Base-by-base conservation (phyloP, 2,329 filamentous ascomycete genomes). In the Fusarium nodosum region DNA sequence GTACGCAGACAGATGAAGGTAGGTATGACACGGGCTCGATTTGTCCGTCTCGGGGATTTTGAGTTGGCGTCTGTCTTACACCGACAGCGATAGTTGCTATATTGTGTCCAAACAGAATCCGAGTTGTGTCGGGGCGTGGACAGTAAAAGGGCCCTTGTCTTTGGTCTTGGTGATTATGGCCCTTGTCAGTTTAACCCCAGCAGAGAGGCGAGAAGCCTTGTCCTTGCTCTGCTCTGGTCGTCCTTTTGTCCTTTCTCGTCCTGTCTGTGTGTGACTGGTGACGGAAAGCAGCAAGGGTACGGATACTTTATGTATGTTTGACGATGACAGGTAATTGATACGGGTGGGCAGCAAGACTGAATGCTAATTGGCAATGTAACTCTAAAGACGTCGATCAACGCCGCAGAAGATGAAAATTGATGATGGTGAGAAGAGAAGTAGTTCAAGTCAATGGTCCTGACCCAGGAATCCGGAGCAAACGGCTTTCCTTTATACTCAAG, bases 401-500 rank as follows among this genome's bases (percentile, higher is more conserved):
- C 42, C 30, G 60, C 57, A 56, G 28, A 56, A 63, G 30, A 39
- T 38, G 18, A 47, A 52, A 39, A 34, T 22, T 42, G 42, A 54
- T 26, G 33, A 33, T 22, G 46, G 44, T 56, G 55, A 30, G 47
- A 38, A 46, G 56, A 39, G 54, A 57, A 54, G 57, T 50, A 58
- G 54, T 53, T 24, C 34, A 63, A 63, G 56, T 44, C 34, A 51
- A 53, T 38, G 62, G 36, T 56, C 20, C 38, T 57, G 61, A 64
- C 62, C 69, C 72, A 74, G 62, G 59, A 72, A 55, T 60, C 61
- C 55, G 72, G 72, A 71, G 69, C 56, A 66, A 72, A 73, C 72
- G 72, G 68, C 72, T 74, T 72, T 72, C 48, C 58, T 69, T 74
- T 74, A 74, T 73, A 73, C 65, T 68, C 60, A 70, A 56, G 47